Evolutionary conservation across 1,139 yeast species (phyloP).

Genomic region (Kodamaea suecica): DNA sequence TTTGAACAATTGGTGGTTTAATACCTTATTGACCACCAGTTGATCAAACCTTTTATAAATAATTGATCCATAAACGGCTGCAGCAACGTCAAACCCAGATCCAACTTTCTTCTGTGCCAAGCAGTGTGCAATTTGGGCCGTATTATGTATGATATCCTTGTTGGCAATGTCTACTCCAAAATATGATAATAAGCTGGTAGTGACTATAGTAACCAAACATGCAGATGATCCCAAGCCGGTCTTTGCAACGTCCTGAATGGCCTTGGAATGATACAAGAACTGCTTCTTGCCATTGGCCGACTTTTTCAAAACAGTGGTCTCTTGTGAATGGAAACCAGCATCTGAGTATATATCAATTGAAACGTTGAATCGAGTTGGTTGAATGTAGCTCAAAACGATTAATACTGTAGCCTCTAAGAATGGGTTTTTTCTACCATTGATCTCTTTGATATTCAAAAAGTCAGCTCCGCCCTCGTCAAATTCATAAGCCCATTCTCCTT

Average conservation of each 20-base stretch:
- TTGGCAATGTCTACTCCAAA: constrained; percentile 25
- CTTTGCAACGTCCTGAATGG: constrained; percentile 75
- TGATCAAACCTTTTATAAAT: constrained; percentile 74
- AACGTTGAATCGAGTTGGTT: constrained; percentile 34
- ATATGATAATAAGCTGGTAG: constrained; percentile 61
- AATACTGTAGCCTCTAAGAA: constrained; percentile 65
- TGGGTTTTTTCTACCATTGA: constrained; percentile 53
- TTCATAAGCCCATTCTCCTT: constrained; percentile 67
- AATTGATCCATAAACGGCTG: constrained; percentile 91
- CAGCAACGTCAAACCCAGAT: constrained; percentile 94
- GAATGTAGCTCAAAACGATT: constrained; percentile 53
- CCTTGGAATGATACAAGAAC: constrained; percentile 58
- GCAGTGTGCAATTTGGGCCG: constrained; percentile 89
- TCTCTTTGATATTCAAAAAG: constrained; percentile 16
- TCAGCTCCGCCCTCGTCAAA: constrained; percentile 13
- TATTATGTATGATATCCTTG: constrained; percentile 56
- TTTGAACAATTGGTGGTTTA: constrained; percentile 19
- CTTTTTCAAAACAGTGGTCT: constrained; percentile 31
- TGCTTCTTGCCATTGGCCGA: constrained; percentile 33
- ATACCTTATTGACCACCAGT: constrained; percentile 41
- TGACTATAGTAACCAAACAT: constrained; percentile 79
- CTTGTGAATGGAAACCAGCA: constrained; percentile 84
- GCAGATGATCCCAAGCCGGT: constrained; percentile 98
- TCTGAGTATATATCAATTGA: constrained; percentile 73
- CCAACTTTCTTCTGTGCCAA: constrained; percentile 93